These are phyloP conservation scores for Globisporangium irregulare DNA, from an alignment of 352 stramenopile species.

Conservation along the genomic window DNA sequence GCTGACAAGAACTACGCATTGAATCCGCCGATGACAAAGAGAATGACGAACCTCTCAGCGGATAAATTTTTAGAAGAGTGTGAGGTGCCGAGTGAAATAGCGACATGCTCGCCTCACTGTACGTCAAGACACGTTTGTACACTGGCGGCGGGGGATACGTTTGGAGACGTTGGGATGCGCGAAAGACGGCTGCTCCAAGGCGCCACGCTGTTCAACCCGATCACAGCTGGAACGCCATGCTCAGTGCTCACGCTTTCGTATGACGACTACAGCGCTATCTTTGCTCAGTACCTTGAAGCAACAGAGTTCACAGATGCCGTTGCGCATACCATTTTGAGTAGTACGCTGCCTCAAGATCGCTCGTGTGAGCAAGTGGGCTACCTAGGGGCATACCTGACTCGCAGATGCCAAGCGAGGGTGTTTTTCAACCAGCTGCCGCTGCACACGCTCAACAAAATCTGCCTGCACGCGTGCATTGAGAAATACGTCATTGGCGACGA, in stretches of 20 bases:
- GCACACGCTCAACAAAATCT: constrained; percentile 27
- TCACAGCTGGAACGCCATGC: constrained; percentile 9
- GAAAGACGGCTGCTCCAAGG: constrained; percentile 19
- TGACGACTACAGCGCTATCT: constrained; percentile 24
- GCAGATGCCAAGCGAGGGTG: constrained; percentile 24
- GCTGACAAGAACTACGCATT: constrained; percentile 11
- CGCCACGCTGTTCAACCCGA: constrained; percentile 31
- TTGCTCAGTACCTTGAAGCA: constrained; percentile 24
- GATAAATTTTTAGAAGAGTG: background rate
- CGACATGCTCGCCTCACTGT: background rate
- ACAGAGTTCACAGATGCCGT: constrained; percentile 25
- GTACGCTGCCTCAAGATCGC: constrained; percentile 36
- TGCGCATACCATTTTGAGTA: constrained; percentile 24
- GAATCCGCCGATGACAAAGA: constrained; percentile 1
- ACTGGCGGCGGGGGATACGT: constrained; percentile 32
- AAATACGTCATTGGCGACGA: constrained; percentile 24
- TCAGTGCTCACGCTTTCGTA: constrained; percentile 26
- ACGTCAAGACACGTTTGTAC: constrained; percentile 31
- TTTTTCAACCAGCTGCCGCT: constrained; percentile 42
- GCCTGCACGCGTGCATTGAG: constrained; percentile 33
- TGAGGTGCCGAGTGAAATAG: constrained; percentile 7
- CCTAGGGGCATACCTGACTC: constrained; percentile 29
- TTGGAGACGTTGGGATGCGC: constrained; percentile 29
- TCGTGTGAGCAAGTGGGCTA: constrained; percentile 41
- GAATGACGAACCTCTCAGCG: background rate